phyloP scores from a whole-genome alignment of 495 filamentous ascomycete genomes.

The Paragyromitra xinjiangensis region DNA sequence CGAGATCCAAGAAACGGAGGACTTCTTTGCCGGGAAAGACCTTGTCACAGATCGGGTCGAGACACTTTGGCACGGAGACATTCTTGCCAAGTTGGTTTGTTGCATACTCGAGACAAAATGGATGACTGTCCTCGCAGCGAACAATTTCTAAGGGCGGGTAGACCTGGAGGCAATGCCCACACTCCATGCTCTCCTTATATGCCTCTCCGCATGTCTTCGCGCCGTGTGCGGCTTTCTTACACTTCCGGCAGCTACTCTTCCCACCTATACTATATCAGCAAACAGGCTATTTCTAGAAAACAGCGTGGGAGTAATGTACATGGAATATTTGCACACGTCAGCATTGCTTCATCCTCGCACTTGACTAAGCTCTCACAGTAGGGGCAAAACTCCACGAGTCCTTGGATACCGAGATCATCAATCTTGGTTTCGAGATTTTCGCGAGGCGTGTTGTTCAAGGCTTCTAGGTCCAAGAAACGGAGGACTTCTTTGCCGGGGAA shows the following conservation, averaged over 20 bases:
- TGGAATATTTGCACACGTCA: not conserved
- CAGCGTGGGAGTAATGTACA: not conserved
- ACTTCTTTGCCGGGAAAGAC: not conserved
- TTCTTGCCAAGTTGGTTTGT: conserved; percentile 8
- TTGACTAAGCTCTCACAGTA: not conserved
- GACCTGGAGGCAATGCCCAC: conserved; percentile 7
- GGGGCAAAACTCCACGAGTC: conserved; percentile 29
- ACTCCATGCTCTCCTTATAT: conserved; percentile 18
- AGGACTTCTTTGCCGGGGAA: conserved; percentile 35
- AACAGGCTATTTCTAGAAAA: not conserved
- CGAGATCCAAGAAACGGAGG: not conserved
- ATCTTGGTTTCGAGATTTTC: not conserved
- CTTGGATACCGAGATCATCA: conserved; percentile 25
- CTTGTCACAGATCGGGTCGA: not conserved
- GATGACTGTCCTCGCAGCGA: conserved; percentile 37
- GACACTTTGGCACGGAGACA: conserved; percentile 5
- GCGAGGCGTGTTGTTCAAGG: not conserved
- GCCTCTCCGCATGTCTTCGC: conserved; percentile 20
- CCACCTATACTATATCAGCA: not conserved
- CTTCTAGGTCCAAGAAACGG: conserved; percentile 24
- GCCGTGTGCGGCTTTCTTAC: conserved; percentile 12
- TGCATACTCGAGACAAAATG: conserved; percentile 29
- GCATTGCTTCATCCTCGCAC: not conserved
- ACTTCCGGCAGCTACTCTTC: conserved; percentile 28
- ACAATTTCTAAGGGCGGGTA: conserved; percentile 21